Base-by-base conservation (phyloP, 1,284 basidiomycete genomes). In the Ustilago curta region DNA sequence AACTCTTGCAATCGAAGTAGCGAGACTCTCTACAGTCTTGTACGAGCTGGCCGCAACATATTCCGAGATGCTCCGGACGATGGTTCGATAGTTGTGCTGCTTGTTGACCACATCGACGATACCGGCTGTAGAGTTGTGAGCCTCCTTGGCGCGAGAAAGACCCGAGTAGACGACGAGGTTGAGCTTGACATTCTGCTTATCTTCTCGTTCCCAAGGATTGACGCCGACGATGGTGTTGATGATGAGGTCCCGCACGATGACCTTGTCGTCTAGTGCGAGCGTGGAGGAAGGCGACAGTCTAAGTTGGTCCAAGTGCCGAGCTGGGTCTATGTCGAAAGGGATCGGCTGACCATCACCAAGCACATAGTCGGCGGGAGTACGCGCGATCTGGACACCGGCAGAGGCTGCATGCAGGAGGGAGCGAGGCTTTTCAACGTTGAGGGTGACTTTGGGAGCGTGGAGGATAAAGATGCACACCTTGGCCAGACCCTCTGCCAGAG, bases 21-120 rank as follows among this genome's bases (percentile, higher is more conserved):
- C 89, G 12, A 94, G 87, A 1, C 91, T 89, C 84, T 95, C 93
- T 56, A 94, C 87, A 0, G 93, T 94, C 42, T 90, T 87, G 77
- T 89, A 93, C 0, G 87, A 86, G 0, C 91, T 89, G 3, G 84
- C 76, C 39, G 85, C 80, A 6, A 88, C 84, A 71, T 85, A 87
- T 82, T 87, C 80, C 9, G 72, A 52, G 87, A 87, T 52, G 66
- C 81, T 37, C 39, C 69, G 37, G 5, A 77, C 55, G 37, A 81
- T 48, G 45, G 78, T 60, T 63, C 72, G 42, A 31, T 65, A 55
- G 65, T 77, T 39, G 68, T 73, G 66, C 32, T 72, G 81, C 53
- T 67, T 61, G 40, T 67, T 72, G 44, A 81, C 76, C 3, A 72
- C 72, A 50, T 84, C 81, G 59, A 64, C 61, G 52, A 62, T 23